Evolutionary conservation across 129 eudicot species (phyloP).

Genomic region (Arctium lappa): DNA sequence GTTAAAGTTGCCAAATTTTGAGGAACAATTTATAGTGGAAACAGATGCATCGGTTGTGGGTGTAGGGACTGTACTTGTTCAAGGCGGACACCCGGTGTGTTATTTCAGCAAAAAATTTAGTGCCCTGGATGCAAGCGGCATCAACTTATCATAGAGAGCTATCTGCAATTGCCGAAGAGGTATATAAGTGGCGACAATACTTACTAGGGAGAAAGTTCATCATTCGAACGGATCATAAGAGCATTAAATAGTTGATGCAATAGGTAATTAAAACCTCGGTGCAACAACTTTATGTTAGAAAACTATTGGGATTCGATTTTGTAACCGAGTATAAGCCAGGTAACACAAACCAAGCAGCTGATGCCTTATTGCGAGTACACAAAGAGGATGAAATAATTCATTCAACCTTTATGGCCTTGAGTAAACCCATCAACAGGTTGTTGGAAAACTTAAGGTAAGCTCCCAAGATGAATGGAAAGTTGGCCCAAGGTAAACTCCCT

Average conservation of each 20-base stretch:
- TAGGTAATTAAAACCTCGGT: background rate
- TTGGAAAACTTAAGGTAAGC: background rate
- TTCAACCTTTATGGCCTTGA: background rate
- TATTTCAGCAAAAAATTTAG: background rate
- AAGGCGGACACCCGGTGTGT: background rate
- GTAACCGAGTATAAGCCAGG: background rate
- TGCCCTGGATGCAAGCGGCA: too few relatives aligned
- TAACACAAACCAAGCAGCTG: background rate
- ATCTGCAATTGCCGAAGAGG: background rate
- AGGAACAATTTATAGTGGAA: background rate
- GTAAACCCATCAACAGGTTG: background rate
- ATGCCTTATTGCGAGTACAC: background rate
- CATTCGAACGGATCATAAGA: too few relatives aligned
- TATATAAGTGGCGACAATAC: background rate
- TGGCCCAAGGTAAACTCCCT: background rate
- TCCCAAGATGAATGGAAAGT: too few relatives aligned
- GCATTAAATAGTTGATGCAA: too few relatives aligned
- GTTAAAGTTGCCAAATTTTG: background rate
- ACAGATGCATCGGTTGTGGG: background rate
- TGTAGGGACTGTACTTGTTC: background rate
- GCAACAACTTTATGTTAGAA: background rate
- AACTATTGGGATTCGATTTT: background rate
- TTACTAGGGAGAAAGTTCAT: background rate
- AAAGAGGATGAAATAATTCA: too few relatives aligned
- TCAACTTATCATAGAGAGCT: background rate